Conservation (phyloP, 805 yeast genomes). For the Deakozyma indianensis region DNA sequence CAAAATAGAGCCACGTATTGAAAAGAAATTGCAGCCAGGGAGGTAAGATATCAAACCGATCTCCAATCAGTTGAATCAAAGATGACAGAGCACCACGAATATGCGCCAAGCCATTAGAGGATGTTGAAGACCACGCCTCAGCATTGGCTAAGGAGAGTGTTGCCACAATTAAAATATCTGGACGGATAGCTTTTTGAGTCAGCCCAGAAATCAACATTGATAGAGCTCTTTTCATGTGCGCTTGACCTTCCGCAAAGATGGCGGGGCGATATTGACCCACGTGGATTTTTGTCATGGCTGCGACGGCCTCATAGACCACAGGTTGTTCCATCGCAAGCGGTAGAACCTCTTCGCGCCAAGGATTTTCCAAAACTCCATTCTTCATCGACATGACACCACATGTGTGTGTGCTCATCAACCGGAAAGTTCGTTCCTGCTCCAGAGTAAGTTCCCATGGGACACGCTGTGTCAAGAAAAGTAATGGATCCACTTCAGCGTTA, state of each 20-base stretch:
- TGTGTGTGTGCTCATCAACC: constrained; percentile 31
- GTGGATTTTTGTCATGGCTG: constrained; percentile 56
- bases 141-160: constrained; percentile 49
- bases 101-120: constrained; percentile 55
- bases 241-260: constrained; percentile 35
- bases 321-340: constrained; percentile 43
- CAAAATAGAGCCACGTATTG: constrained; percentile 53
- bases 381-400: constrained; percentile 47
- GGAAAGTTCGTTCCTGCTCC: constrained; percentile 11
- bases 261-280: constrained; percentile 31
- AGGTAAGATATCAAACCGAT: constrained; percentile 9
- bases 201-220: constrained; percentile 45
- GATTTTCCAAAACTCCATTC: constrained; percentile 53
- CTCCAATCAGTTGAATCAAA: constrained; percentile 21
- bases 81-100: constrained; percentile 51
- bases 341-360: constrained; percentile 45
- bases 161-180: constrained; percentile 52
- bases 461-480: neutral
- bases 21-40: constrained; percentile 38
- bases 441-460: neutral
- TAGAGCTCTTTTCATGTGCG: constrained; percentile 46
- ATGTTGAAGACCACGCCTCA: constrained; percentile 57
- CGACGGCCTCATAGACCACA: constrained; percentile 45
- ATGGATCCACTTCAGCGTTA: neutral
- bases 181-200: constrained; percentile 30